A percentile compares a stretch with the other conserved stretches of the same genome.
Conservation (phyloP, 768 basidiomycete genomes). For the Candolleomyces aberdarensis region DNA sequence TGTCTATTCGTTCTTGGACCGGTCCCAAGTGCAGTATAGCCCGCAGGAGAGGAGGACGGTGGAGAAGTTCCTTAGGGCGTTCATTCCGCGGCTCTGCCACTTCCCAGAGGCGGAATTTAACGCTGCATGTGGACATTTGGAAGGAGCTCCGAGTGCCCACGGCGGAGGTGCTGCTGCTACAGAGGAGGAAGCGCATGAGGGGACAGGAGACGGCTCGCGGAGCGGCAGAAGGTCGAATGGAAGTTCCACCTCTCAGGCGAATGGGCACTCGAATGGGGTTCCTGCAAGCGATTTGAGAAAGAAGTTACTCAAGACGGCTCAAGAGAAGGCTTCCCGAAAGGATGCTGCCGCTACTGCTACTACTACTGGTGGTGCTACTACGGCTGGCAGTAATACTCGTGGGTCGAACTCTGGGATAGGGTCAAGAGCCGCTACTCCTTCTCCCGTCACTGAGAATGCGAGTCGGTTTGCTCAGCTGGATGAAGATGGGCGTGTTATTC, state of each 20-base stretch:
- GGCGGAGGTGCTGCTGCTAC: background rate
- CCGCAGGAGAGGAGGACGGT: slow-evolving; percentile 75
- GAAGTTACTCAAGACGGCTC: slow-evolving; percentile 73
- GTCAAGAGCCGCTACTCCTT: slow-evolving; percentile 42
- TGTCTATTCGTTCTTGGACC: slow-evolving; percentile 88
- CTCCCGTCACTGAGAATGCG: slow-evolving; percentile 23
- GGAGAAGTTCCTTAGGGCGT: slow-evolving; percentile 80
- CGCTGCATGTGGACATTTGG: slow-evolving; percentile 52
- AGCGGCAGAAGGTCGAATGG: slow-evolving; percentile 48
- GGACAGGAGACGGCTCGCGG: slow-evolving; percentile 29
- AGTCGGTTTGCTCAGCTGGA: slow-evolving; percentile 24
- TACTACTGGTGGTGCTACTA: background rate
- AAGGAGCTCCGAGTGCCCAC: slow-evolving; percentile 24
- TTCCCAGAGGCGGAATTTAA: slow-evolving; percentile 65
- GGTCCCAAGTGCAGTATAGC: slow-evolving; percentile 73
- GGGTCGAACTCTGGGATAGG: slow-evolving; percentile 30
- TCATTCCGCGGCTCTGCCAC: slow-evolving; percentile 82
- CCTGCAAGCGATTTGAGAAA: slow-evolving; percentile 71
- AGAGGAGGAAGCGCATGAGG: slow-evolving; percentile 37
- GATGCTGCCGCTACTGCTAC: slow-evolving; percentile 10
- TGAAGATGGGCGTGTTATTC: slow-evolving; percentile 26
- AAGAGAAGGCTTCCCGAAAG: slow-evolving; percentile 46
- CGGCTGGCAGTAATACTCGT: slow-evolving; percentile 11
- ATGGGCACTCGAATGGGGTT: slow-evolving; percentile 40
- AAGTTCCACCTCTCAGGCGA: slow-evolving; percentile 30